Conservation (phyloP, 768 basidiomycete genomes). For the Tricholoma bakamatsutake region DNA sequence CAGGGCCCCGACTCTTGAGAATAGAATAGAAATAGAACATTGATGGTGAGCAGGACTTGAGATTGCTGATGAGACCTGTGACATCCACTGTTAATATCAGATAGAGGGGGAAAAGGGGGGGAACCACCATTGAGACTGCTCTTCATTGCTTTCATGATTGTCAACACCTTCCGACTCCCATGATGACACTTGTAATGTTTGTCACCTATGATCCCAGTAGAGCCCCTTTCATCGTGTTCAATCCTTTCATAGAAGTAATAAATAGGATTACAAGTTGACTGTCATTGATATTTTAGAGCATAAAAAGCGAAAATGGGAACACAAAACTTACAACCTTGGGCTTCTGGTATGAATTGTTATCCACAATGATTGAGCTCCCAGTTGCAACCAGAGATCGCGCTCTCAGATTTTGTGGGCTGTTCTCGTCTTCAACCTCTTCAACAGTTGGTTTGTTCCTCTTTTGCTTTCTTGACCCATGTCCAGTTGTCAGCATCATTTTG, state of each 20-base stretch:
- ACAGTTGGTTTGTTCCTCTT: neutral
- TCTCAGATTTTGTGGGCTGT: neutral
- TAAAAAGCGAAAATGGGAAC: neutral
- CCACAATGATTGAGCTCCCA: neutral
- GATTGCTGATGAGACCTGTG: neutral
- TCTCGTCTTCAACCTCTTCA: neutral
- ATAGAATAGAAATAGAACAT: neutral
- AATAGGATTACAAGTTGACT: constrained; percentile 8
- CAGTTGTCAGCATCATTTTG: neutral
- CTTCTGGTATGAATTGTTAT: neutral
- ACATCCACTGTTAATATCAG: neutral
- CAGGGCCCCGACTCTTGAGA: neutral
- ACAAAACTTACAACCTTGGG: neutral
- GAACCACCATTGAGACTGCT: constrained; percentile 5
- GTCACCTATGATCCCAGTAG: constrained; percentile 11
- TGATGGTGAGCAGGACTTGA: neutral
- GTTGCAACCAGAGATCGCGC: neutral
- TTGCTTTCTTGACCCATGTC: neutral
- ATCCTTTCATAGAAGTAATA: constrained; percentile 16
- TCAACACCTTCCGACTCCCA: constrained; percentile 12
- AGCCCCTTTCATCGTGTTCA: constrained; percentile 3
- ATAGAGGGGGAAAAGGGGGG: neutral
- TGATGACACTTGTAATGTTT: constrained; percentile 18
- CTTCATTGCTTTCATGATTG: constrained; percentile 10
- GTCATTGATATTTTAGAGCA: neutral